A percentile compares a stretch with the other conserved stretches of the same genome.
Conservation (phyloP, 805 yeast genomes). For the Candida ponderosae region DNA sequence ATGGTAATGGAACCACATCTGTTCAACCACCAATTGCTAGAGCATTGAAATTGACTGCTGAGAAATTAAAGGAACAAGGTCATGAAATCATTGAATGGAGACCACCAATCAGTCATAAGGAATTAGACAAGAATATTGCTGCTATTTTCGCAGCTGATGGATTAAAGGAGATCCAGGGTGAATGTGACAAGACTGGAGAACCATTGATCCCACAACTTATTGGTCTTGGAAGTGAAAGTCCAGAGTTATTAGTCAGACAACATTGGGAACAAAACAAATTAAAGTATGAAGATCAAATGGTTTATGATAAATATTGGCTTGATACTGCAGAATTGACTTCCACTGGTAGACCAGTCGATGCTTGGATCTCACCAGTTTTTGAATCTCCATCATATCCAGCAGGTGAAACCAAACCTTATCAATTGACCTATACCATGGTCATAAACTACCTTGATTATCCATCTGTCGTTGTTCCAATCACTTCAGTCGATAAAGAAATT, state of each 20-base stretch:
- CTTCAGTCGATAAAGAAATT: constrained; percentile 25
- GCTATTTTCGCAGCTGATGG: constrained; percentile 28
- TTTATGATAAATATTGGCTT: constrained; percentile 30
- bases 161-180: constrained; percentile 22
- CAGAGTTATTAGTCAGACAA: constrained; percentile 16
- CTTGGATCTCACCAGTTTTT: constrained; percentile 41
- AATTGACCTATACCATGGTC: constrained; percentile 31
- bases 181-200: constrained; percentile 22
- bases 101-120: constrained; percentile 23
- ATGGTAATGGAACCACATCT: constrained; percentile 34
- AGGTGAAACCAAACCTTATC: too few species aligned
- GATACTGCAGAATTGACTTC: constrained; percentile 23
- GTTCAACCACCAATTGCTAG: constrained; percentile 52
- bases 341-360: constrained; percentile 36
- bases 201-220: constrained; percentile 23
- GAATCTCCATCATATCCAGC: too few species aligned
- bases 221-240: constrained; percentile 11
- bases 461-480: constrained; percentile 31
- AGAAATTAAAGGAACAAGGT: constrained; percentile 25
- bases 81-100: constrained; percentile 35
- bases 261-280: constrained; percentile 32
- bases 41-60: constrained; percentile 27
- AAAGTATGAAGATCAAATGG: constrained; percentile 27
- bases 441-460: constrained; percentile 28
- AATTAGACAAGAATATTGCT: constrained; percentile 18